Percentiles rank a stretch among this genome's conserved stretches.
Conservation (phyloP, 2,329 filamentous ascomycete genomes). For the Fusarium torulosum region DNA sequence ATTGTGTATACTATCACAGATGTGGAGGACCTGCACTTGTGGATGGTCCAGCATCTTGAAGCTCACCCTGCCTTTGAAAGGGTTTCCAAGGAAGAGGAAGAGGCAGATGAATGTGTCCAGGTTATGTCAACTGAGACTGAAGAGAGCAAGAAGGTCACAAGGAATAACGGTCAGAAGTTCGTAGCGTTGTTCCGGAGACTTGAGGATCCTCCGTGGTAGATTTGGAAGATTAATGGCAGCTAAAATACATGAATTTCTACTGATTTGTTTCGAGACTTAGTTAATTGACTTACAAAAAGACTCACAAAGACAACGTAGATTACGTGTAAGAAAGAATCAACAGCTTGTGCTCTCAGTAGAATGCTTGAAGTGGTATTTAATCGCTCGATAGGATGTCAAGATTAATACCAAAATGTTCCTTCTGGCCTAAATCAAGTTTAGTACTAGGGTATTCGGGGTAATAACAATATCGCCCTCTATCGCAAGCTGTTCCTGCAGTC, state of each 20-base stretch:
- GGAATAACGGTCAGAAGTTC: slow-evolving; percentile 91
- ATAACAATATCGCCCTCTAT: not conserved
- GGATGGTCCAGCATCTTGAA: slow-evolving; percentile 91
- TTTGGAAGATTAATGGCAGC: not conserved
- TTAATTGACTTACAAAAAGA: not conserved
- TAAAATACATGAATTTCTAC: not conserved
- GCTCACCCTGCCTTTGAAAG: slow-evolving; percentile 83
- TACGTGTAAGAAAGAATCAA: not conserved
- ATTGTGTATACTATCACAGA: slow-evolving; percentile 97
- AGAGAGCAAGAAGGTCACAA: slow-evolving; percentile 95
- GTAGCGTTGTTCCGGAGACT: slow-evolving; percentile 87
- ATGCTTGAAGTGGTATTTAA: not conserved
- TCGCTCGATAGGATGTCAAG: not conserved
- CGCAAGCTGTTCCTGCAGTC: not conserved
- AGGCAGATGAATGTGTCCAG: slow-evolving; percentile 76
- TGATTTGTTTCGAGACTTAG: not conserved
- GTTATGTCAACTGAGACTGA: slow-evolving; percentile 89
- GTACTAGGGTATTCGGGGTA: not conserved
- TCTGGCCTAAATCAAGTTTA: not conserved
- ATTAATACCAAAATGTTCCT: not conserved
- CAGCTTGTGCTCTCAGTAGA: not conserved
- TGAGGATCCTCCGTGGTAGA: slow-evolving; percentile 82
- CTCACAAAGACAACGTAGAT: not conserved
- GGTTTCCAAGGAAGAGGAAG: slow-evolving; percentile 74
- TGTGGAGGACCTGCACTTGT: slow-evolving; percentile 91